Evolutionary conservation across 163 green algal species (phyloP), one percentile per base, ranked within the genome.

Genomic region (Chlamydomonas reinhardtii): DNA sequence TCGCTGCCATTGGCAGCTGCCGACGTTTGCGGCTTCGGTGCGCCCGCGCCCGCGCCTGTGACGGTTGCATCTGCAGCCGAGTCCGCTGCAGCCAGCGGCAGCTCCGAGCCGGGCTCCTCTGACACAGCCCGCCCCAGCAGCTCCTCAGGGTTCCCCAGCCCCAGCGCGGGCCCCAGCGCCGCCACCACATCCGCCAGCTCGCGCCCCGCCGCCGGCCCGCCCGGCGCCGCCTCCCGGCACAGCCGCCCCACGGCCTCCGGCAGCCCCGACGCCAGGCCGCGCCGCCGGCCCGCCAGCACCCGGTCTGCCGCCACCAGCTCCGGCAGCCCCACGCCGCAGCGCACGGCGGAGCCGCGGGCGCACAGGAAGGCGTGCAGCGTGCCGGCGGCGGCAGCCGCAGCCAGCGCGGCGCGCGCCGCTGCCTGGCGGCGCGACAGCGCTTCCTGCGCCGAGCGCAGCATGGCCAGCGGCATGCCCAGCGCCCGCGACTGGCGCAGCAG

Each of bases 231-330:
- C 20, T 37, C 69, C 4, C 31, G 20, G 32, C 64, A 56, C 6
- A 71, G 48, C 27, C 25, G 27, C 72, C 4, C 25, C 32, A 62
- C 4, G 2, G 32, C 68, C 32, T 52, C 29, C 80, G 31, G 6
- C 70, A 86, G 70, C 3, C n/a, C 35, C 24, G 22, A 11, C 14
- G 5, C 56, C 32, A 22, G 54, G 4, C 27, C 22, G 8, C 35
- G 34, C 54, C 69, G 69, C 52, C 70, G 61, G 22, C 70, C 59
- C 27, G 27, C 54, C 27, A 86, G 32, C 29, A 22, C 22, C 4
- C 35, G n/a, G 52, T 86, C 80, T 29, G 80, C 80, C 22, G 68
- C 52, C 54, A 79, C 16, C 24, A 86, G 69, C 80, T 54, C 37
- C 25, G 15, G 15, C 70, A 86, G 80, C 19, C 48, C 54, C 56